These are phyloP conservation scores for Trichoderma arundinaceum DNA, from an alignment of 2,329 filamentous ascomycete species.

Conservation along the genomic window DNA sequence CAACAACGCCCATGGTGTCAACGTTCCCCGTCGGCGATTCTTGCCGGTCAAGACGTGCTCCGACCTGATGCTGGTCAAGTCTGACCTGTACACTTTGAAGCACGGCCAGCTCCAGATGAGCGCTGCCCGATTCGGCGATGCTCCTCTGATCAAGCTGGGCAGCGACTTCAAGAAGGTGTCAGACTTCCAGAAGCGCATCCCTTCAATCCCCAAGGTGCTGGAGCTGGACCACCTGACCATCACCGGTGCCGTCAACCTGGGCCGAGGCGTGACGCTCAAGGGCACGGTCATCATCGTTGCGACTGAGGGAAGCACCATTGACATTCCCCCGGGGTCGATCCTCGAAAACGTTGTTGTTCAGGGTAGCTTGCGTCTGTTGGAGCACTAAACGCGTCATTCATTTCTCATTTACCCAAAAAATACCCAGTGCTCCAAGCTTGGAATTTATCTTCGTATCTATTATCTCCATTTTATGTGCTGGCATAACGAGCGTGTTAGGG, in stretches of 20 bases:
- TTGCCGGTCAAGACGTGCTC: slow-evolving; percentile 99
- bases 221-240: slow-evolving; percentile 96
- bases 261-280: slow-evolving; percentile 93
- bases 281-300: slow-evolving; percentile 99
- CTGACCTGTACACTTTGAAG: slow-evolving; percentile 97
- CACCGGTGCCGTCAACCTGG: slow-evolving; percentile 95
- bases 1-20: slow-evolving; percentile 97
- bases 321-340: slow-evolving; percentile 94
- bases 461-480: slow-evolving; percentile 23
- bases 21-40: slow-evolving; percentile 96
- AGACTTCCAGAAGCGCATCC: slow-evolving; percentile 87
- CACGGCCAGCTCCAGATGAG: slow-evolving; percentile 98
- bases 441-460: slow-evolving; percentile 29
- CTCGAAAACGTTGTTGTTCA: slow-evolving; percentile 99
- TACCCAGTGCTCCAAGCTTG: slow-evolving; percentile 27
- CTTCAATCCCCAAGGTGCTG: slow-evolving; percentile 87
- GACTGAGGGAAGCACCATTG: slow-evolving; percentile 96
- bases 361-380: slow-evolving; percentile 81
- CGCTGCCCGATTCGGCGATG: slow-evolving; percentile 92
- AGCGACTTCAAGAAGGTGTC: slow-evolving; percentile 99
- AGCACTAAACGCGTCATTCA: slow-evolving; percentile 57
- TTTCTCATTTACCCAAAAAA: slow-evolving; percentile 22
- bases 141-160: slow-evolving; percentile 97
- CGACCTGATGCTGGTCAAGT: slow-evolving; percentile 99
- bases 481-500: slow-evolving; percentile 17